Conservation (phyloP, 352 stramenopile genomes). For the Blastocystis sp. region DNA sequence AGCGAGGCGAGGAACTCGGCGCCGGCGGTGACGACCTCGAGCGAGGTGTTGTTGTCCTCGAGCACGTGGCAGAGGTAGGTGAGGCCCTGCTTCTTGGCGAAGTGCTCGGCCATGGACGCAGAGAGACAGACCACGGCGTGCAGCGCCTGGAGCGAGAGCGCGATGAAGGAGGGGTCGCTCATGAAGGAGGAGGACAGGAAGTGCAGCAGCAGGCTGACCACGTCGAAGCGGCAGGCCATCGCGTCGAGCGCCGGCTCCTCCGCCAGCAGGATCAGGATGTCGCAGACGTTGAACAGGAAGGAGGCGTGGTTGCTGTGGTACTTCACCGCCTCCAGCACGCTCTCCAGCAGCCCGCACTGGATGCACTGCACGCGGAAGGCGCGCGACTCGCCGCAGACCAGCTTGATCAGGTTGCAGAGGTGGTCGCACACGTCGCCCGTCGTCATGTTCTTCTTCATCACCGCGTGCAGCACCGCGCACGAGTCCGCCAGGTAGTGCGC, state of each 20-base stretch:
- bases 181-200: constrained; percentile 37
- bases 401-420: neutral
- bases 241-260: neutral
- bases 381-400: neutral
- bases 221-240: neutral
- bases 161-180: constrained; percentile 7
- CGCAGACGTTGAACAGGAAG: constrained; percentile 6
- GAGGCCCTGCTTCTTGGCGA: constrained; percentile 17
- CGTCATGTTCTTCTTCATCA: neutral
- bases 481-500: neutral
- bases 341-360: constrained; percentile 22
- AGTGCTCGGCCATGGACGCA: neutral
- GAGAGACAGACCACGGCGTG: neutral
- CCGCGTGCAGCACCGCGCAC: constrained; percentile 10
- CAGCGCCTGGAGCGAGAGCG: constrained; percentile 1
- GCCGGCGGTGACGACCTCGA: constrained; percentile 11
- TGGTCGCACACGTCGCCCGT: constrained; percentile 6
- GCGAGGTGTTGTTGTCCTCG: neutral
- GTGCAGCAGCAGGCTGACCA: neutral
- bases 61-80: neutral
- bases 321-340: constrained; percentile 23
- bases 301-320: constrained; percentile 10
- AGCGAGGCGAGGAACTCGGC: constrained; percentile 1
- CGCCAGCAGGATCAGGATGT: neutral
- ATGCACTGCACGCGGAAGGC: constrained; percentile 25